Evolutionary conservation across 768 basidiomycete species (phyloP).

Genomic region (Lactarius trivialis): DNA sequence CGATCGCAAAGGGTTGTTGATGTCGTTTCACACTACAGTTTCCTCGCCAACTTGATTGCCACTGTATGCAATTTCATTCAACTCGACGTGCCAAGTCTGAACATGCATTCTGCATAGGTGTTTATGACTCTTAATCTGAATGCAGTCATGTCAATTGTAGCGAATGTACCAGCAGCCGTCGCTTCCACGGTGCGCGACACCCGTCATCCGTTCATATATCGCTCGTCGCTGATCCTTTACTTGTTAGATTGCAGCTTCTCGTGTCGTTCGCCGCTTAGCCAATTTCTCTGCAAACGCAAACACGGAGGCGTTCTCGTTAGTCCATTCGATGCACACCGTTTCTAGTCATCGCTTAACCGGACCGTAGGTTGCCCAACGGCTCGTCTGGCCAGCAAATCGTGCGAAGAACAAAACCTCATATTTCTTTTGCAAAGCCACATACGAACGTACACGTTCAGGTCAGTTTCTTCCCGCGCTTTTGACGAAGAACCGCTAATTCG

Average conservation of each 20-base stretch:
- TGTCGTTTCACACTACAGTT: background rate
- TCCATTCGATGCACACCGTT: too few species aligned
- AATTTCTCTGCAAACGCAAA: too few species aligned
- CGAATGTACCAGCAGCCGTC: slow-evolving; percentile 55
- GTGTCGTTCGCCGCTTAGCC: too few species aligned
- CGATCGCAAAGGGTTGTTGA: slow-evolving; percentile 27
- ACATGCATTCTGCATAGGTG: slow-evolving; percentile 35
- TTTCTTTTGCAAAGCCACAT: slow-evolving; percentile 20
- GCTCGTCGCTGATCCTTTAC: too few species aligned
- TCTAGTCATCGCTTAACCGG: too few species aligned
- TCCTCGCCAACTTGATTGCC: too few species aligned
- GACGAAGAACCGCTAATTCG: background rate
- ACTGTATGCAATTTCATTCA: too few species aligned
- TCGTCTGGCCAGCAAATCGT: slow-evolving; percentile 13
- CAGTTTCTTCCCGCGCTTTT: slow-evolving; percentile 1
- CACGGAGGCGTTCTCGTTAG: too few species aligned
- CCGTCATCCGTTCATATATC: background rate
- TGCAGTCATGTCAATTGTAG: slow-evolving; percentile 60
- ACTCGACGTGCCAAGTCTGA: background rate
- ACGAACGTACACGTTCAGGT: slow-evolving; percentile 33
- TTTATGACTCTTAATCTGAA: slow-evolving; percentile 66
- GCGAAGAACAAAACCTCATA: slow-evolving; percentile 16
- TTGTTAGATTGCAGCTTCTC: too few species aligned
- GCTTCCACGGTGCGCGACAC: slow-evolving; percentile 2
- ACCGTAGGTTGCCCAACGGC: too few species aligned